Evolutionary conservation across 108 stramenopile genomes (phyloP).

Genomic region (Fistulifera pelliculosa): DNA sequence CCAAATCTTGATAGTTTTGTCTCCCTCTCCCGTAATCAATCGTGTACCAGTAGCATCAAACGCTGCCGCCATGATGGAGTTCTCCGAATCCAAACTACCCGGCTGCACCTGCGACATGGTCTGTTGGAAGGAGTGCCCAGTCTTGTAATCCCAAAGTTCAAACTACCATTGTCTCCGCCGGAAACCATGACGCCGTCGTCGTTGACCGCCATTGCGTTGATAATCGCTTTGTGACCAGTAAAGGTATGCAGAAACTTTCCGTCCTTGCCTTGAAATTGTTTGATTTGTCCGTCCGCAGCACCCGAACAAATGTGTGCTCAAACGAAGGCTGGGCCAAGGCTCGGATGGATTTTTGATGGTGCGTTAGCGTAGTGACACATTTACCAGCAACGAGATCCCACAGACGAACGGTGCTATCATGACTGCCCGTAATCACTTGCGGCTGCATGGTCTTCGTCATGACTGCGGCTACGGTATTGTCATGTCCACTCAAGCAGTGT

Average conservation of each 20-base stretch:
- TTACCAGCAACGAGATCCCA: constrained; percentile 99
- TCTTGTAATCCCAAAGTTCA: constrained; percentile 98
- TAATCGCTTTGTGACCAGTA: constrained; percentile 87
- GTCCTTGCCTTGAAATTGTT: constrained; percentile 94
- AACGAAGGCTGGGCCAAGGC: constrained; percentile 78
- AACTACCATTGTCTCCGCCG: constrained; percentile 94
- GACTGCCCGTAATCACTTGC: constrained; percentile 93
- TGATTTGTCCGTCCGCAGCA: constrained; percentile 87
- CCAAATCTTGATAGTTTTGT: constrained; percentile 99
- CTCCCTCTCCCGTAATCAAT: constrained; percentile 95
- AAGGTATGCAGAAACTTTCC: constrained; percentile 90
- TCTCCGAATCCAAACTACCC: constrained; percentile 96
- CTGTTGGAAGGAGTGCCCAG: constrained; percentile 93
- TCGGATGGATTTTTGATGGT: constrained; percentile 96
- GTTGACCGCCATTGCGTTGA: constrained; percentile 94
- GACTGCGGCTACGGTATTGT: constrained; percentile 86
- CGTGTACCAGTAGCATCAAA: constrained; percentile 98
- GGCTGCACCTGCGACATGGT: constrained; percentile 89
- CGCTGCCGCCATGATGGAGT: constrained; percentile 84
- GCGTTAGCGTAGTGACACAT: constrained; percentile 93
- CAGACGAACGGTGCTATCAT: constrained; percentile 93
- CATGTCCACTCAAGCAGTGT: constrained; percentile 90
- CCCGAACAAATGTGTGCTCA: constrained; percentile 94
- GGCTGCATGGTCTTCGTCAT: constrained; percentile 92
- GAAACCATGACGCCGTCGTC: constrained; percentile 93